Evolutionary conservation across 2,329 filamentous ascomycete species (phyloP).

Genomic region (Trichophyton benhamiae): DNA sequence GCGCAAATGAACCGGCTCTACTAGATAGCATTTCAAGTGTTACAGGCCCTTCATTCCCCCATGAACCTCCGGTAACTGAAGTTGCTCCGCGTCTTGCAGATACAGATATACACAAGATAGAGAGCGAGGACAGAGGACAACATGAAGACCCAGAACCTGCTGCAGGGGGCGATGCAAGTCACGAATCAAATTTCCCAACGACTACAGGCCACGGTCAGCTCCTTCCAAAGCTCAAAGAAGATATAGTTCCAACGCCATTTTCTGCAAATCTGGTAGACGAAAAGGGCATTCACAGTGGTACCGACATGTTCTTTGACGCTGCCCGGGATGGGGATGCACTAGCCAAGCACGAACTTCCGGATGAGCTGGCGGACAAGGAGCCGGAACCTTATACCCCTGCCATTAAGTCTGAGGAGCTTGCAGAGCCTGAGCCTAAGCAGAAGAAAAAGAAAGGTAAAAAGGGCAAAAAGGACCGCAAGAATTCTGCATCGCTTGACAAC

Average conservation of each 20-base stretch:
- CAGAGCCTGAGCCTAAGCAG: not conserved
- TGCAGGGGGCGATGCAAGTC: not conserved
- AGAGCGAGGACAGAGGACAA: not conserved
- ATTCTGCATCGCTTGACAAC: not conserved
- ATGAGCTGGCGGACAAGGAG: not conserved
- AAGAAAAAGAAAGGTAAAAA: slow-evolving; percentile 14
- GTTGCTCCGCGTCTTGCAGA: not conserved
- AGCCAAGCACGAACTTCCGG: not conserved
- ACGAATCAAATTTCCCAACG: not conserved
- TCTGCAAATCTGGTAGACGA: not conserved
- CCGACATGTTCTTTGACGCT: not conserved
- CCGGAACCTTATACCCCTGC: not conserved
- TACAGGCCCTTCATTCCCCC: not conserved
- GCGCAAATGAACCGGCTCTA: not conserved
- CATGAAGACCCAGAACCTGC: not conserved
- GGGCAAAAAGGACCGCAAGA: not conserved
- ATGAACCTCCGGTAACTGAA: not conserved
- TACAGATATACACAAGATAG: not conserved
- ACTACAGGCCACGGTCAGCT: not conserved
- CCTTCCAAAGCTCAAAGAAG: not conserved
- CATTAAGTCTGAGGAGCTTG: not conserved
- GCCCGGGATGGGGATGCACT: not conserved
- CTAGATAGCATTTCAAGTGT: not conserved
- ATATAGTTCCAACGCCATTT: not conserved
- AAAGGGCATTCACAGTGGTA: not conserved